Evolutionary conservation across 2,329 filamentous ascomycete genomes (phyloP).

Genomic region (Alternaria tenuissima): DNA sequence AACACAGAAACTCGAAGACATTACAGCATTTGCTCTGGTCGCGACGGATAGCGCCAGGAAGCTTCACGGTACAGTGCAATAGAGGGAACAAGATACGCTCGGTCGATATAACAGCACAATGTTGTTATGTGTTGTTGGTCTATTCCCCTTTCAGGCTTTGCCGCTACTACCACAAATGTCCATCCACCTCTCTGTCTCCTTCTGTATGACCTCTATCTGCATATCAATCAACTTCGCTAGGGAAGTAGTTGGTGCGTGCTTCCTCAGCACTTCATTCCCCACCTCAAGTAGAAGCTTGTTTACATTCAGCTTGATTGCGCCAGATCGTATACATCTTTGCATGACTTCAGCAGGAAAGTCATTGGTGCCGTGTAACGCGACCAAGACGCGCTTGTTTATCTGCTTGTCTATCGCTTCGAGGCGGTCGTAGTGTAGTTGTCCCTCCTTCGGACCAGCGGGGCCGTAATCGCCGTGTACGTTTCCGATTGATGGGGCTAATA

Average conservation of each 20-base stretch:
- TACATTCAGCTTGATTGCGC: slow-evolving; percentile 66
- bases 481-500: slow-evolving; percentile 76
- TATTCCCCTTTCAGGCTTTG: slow-evolving; percentile 43
- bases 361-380: slow-evolving; percentile 67
- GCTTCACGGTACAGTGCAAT: too few species aligned
- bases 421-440: slow-evolving; percentile 44
- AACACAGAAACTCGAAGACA: too few species aligned
- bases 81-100: not conserved
- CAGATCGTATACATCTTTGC: slow-evolving; percentile 60
- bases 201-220: slow-evolving; percentile 55
- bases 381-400: slow-evolving; percentile 54
- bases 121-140: too few species aligned
- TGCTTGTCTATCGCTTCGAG: slow-evolving; percentile 42
- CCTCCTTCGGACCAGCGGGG: slow-evolving; percentile 58
- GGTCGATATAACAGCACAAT: not conserved
- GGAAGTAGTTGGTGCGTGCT: slow-evolving; percentile 46
- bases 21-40: too few species aligned
- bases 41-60: too few species aligned
- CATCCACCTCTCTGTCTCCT: slow-evolving; percentile 59
- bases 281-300: slow-evolving; percentile 62
- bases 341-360: slow-evolving; percentile 62
- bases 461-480: slow-evolving; percentile 80
- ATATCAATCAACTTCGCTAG: slow-evolving; percentile 55
- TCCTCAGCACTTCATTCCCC: slow-evolving; percentile 54
- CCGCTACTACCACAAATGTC: slow-evolving; percentile 58